Evolutionary conservation across 2,329 filamentous ascomycete genomes (phyloP).

Genomic region (Arthrobotrys pseudoclavata): DNA sequence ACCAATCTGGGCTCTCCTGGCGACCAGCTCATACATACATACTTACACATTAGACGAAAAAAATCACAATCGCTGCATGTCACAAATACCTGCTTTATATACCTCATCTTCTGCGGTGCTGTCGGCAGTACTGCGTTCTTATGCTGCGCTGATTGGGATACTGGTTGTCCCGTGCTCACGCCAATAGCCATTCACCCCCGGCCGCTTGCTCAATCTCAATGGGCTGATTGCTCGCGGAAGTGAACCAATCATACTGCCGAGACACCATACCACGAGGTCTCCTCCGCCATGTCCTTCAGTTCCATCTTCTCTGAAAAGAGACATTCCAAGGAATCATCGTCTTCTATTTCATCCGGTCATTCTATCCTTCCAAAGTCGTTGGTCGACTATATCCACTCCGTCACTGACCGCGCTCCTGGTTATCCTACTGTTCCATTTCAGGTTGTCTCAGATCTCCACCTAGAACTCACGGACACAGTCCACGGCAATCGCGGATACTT

Average conservation of each 20-base stretch:
- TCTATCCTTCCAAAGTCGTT: slow-evolving; percentile 59
- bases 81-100: slow-evolving; percentile 16
- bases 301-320: slow-evolving; percentile 59
- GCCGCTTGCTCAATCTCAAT: slow-evolving; percentile 48
- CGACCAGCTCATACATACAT: slow-evolving; percentile 53
- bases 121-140: slow-evolving; percentile 24
- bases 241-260: slow-evolving; percentile 57
- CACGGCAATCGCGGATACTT: slow-evolving; percentile 64
- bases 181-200: slow-evolving; percentile 44
- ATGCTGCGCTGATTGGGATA: slow-evolving; percentile 46
- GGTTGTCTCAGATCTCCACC: slow-evolving; percentile 70
- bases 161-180: slow-evolving; percentile 42
- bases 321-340: slow-evolving; percentile 55
- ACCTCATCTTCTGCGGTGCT: slow-evolving; percentile 18
- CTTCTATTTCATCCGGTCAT: slow-evolving; percentile 51
- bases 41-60: slow-evolving; percentile 58
- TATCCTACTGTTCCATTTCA: slow-evolving; percentile 64
- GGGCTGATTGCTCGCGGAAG: slow-evolving; percentile 55
- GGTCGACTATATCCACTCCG: slow-evolving; percentile 58
- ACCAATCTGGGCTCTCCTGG: slow-evolving; percentile 40
- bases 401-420: slow-evolving; percentile 52
- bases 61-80: slow-evolving; percentile 42
- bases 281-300: slow-evolving; percentile 58
- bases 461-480: slow-evolving; percentile 68
- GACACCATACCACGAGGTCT: slow-evolving; percentile 24